A percentile compares a stretch with the other conserved stretches of the same genome.
These are phyloP conservation scores for Corrigiola litoralis DNA, from an alignment of 179 eudicot species.

Conservation along the genomic window DNA sequence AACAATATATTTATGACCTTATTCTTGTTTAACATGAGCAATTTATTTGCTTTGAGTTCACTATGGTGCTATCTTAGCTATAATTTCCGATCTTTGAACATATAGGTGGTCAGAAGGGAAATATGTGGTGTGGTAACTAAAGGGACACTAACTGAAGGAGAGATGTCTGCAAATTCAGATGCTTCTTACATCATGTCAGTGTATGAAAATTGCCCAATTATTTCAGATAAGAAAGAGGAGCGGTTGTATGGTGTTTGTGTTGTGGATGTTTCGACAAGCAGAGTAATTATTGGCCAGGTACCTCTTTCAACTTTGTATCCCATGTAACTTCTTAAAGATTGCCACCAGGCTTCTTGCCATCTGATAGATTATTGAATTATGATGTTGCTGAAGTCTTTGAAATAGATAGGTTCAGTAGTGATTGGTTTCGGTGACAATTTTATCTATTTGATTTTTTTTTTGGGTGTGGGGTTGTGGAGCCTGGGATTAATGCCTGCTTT, in stretches of 20 bases:
- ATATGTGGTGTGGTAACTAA: conserved; percentile 91
- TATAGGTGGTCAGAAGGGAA: conserved; percentile 90
- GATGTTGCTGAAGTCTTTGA: background rate
- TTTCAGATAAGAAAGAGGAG: conserved; percentile 32
- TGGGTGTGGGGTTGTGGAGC: background rate
- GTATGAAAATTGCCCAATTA: conserved; percentile 49
- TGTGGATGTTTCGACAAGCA: conserved; percentile 83
- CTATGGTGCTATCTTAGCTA: background rate
- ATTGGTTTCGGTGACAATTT: background rate
- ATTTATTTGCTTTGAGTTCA: background rate
- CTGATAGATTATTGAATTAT: background rate
- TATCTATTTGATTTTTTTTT: no score
- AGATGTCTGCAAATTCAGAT: conserved; percentile 71
- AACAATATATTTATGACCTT: background rate
- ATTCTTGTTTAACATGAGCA: background rate
- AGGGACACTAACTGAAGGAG: conserved; percentile 95
- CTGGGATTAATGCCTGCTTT: no score
- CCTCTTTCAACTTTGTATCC: conserved; percentile 7
- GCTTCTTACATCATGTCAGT: conserved; percentile 86
- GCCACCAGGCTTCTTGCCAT: background rate
- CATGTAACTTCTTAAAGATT: background rate
- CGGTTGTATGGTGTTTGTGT: conserved; percentile 76
- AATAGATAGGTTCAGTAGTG: background rate
- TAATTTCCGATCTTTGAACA: background rate
- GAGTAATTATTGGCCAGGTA: conserved; percentile 87